A percentile compares a stretch with the other conserved stretches of the same genome.
Evolutionary conservation across 2,329 filamentous ascomycete species (phyloP).

Genomic region (Fusarium falciforme): DNA sequence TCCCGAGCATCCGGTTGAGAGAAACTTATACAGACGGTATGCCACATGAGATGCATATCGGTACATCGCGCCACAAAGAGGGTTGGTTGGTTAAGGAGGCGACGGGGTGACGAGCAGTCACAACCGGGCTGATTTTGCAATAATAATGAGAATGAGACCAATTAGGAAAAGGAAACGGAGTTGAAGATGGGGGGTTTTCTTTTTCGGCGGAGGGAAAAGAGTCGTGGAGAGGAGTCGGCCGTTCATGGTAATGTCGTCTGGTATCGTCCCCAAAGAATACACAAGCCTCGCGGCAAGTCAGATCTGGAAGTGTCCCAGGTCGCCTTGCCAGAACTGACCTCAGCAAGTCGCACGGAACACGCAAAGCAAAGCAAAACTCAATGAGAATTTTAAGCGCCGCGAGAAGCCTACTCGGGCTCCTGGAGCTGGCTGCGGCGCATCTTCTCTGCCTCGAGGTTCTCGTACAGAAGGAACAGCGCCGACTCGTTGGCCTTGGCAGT

Average conservation of each 20-base stretch:
- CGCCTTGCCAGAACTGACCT: conserved; percentile 63
- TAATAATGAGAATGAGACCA: conserved; percentile 40
- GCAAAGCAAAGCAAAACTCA: conserved; percentile 47
- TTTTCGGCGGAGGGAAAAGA: conserved; percentile 23
- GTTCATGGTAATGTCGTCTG: conserved; percentile 58
- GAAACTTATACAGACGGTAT: conserved; percentile 37
- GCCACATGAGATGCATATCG: conserved; percentile 28
- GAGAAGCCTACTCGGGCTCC: conserved; percentile 59
- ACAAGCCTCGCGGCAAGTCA: conserved; percentile 72
- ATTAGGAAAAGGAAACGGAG: conserved; percentile 39
- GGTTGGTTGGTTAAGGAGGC: conserved; percentile 31
- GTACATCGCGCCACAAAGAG: conserved; percentile 38
- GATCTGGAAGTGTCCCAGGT: conserved; percentile 65
- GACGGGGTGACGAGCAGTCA: conserved; percentile 23
- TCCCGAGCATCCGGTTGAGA: conserved; percentile 27
- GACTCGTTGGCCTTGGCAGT: conserved; percentile 94
- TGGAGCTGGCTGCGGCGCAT: conserved; percentile 91
- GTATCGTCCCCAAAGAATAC: conserved; percentile 59
- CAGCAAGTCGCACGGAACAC: conserved; percentile 45
- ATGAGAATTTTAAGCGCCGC: conserved; percentile 10
- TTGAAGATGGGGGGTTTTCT: conserved; percentile 39
- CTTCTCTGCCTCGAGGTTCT: conserved; percentile 99
- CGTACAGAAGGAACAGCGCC: conserved; percentile 94
- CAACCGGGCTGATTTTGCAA: conserved; percentile 28
- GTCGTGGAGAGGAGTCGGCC: conserved; percentile 39